These are phyloP conservation scores for Colletotrichum liriopes DNA, from an alignment of 2,329 filamentous ascomycete genomes.

Conservation along the genomic window DNA sequence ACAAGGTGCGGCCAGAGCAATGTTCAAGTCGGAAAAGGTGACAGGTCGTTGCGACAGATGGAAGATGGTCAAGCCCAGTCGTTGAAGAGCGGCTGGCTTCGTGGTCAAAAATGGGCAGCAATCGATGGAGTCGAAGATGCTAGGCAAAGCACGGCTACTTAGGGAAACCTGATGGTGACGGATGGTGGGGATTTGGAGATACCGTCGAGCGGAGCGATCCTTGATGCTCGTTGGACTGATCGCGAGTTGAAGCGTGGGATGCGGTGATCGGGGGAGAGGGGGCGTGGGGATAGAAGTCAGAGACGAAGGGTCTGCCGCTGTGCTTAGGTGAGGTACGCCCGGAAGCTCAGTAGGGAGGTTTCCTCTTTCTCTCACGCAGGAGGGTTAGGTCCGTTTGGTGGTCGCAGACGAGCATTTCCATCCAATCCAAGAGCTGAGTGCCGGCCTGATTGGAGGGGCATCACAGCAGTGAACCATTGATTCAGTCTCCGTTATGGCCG, in stretches of 20 bases:
- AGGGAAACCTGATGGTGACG: slow-evolving; percentile 14
- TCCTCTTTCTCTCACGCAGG: background rate
- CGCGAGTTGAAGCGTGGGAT: slow-evolving; percentile 31
- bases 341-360: slow-evolving; percentile 1
- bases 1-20: background rate
- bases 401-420: background rate
- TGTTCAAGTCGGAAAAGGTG: slow-evolving; percentile 8
- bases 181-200: slow-evolving; percentile 28
- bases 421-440: slow-evolving; percentile 17
- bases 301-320: slow-evolving; percentile 1
- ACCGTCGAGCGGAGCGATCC: slow-evolving; percentile 34
- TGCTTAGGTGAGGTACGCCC: slow-evolving; percentile 1
- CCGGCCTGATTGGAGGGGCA: background rate
- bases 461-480: slow-evolving; percentile 19
- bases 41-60: slow-evolving; percentile 25
- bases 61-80: background rate
- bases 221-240: slow-evolving; percentile 39
- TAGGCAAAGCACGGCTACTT: slow-evolving; percentile 26
- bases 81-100: background rate
- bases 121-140: too few species aligned
- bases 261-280: slow-evolving; percentile 39
- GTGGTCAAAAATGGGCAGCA: background rate
- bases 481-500: background rate
- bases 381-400: background rate
- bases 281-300: slow-evolving; percentile 23